Evolutionary conservation across 495 filamentous ascomycete genomes (phyloP).

Genomic region (Lineolata rhizophorae): DNA sequence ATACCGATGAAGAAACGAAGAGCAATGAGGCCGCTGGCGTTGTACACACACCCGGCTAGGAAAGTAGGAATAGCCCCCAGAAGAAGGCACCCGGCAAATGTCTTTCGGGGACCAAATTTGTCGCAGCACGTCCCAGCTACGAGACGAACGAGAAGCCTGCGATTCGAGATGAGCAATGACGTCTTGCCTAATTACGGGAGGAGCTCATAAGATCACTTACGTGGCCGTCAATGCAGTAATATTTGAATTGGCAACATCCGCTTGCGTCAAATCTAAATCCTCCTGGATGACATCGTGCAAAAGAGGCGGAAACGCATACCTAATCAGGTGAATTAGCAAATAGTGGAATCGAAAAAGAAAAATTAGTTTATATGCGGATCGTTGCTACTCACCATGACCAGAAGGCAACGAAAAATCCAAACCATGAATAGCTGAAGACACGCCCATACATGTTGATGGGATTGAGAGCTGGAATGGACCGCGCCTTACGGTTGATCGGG

Average conservation of each 20-base stretch:
- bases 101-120: constrained; percentile 56
- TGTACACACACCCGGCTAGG: constrained; percentile 54
- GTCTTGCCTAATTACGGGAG: too few species aligned
- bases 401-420: constrained; percentile 86
- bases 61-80: constrained; percentile 64
- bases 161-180: too few species aligned
- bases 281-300: constrained; percentile 20
- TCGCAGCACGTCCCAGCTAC: constrained; percentile 70
- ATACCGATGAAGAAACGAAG: constrained; percentile 89
- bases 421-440: constrained; percentile 4
- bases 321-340: too few species aligned
- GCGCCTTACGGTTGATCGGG: constrained; percentile 19
- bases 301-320: constrained; percentile 21
- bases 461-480: constrained; percentile 11
- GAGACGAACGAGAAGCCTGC: constrained; percentile 60
- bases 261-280: constrained; percentile 48
- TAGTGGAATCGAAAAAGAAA: too few species aligned
- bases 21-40: constrained; percentile 45
- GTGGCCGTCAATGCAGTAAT: constrained; percentile 73
- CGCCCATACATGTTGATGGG: constrained; percentile 12
- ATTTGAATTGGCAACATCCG: constrained; percentile 77
- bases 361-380: too few species aligned
- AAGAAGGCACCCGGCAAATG: constrained; percentile 57
- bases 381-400: too few species aligned
- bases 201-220: too few species aligned